These are phyloP conservation scores for Suillus americanus DNA, from an alignment of 768 basidiomycete genomes.

Conservation along the genomic window DNA sequence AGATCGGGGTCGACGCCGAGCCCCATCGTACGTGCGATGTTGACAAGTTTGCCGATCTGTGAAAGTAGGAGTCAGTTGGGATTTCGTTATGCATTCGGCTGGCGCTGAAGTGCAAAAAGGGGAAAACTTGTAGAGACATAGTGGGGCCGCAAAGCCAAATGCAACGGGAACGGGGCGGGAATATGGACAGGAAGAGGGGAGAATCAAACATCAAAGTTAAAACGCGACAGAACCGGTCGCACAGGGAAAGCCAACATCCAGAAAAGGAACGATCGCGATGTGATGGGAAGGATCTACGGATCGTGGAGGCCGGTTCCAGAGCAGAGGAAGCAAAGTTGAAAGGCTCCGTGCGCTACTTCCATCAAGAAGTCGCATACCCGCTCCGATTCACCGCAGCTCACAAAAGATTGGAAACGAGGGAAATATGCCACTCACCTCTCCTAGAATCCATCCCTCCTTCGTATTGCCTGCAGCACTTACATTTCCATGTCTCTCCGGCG, in stretches of 20 bases:
- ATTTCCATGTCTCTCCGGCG: conserved; percentile 18
- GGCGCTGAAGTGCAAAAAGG: background rate
- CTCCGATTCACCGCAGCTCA: background rate
- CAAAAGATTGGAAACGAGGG: background rate
- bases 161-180: conserved; percentile 11
- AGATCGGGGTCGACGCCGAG: conserved; percentile 60
- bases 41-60: conserved; percentile 70
- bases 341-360: background rate
- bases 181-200: background rate
- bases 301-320: background rate
- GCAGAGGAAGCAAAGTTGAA: background rate
- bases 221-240: background rate
- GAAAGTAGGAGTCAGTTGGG: background rate
- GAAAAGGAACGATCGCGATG: conserved; percentile 2
- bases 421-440: conserved; percentile 1
- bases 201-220: background rate
- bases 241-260: background rate
- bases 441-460: conserved; percentile 2
- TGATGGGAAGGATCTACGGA: background rate
- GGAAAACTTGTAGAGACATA: too few relatives aligned
- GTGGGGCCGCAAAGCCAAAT: background rate
- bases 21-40: conserved; percentile 62
- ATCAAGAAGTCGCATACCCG: background rate
- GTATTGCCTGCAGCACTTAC: background rate
- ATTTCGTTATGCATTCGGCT: background rate